Base-by-base conservation (phyloP, 441 rosid species). In the Pelargonium myrrhifolium region DNA sequence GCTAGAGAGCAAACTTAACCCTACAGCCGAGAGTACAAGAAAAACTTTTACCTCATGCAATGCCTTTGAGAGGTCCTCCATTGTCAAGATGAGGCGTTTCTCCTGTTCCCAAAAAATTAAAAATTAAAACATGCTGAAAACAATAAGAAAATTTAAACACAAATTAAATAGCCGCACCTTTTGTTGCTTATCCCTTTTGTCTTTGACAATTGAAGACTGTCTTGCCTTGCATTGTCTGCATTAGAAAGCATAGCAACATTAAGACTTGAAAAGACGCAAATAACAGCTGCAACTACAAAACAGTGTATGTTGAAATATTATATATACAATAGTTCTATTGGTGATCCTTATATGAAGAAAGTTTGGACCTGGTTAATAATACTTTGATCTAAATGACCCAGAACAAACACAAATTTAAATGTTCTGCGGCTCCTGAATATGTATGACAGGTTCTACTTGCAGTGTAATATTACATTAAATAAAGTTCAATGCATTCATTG, bases 141-240 rank as follows among this genome's bases (percentile, higher is more conserved):
- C 17, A 69, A 47, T 56, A 43, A 65, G 20, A 17, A 28, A 24
- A 9, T 58, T 51, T 39, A 4, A 60, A 17, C 18, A 37, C 17
- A 62, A 59, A 51, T 42, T 28, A 26, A 28, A 56, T 65, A 42
- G 26, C 20, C 60, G 42, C 35, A 93, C 97, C 95, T 93, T 93
- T 77, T 87, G 97, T 83, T 83, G 91, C 83, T 86, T 88, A 4
- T 90, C 92, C 75, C 89, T 84, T 79, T 93, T 91, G 84, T 93
- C 99, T 85, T 89, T 93, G 40, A 87, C 89, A 18, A 87, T 80
- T 18, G 96, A 66, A 65, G 92, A 71, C 73, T 81, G 97, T 69
- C 98, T 87, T 71, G 98, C 98, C 83, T 83, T 90, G 85, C 96
- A 93, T 60, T 93, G 98, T 87, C 98, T 93, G 67, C 68, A 77